Evolutionary conservation across 1,284 basidiomycete species (phyloP).

Genomic region (Cystobasidium slooffiae): DNA sequence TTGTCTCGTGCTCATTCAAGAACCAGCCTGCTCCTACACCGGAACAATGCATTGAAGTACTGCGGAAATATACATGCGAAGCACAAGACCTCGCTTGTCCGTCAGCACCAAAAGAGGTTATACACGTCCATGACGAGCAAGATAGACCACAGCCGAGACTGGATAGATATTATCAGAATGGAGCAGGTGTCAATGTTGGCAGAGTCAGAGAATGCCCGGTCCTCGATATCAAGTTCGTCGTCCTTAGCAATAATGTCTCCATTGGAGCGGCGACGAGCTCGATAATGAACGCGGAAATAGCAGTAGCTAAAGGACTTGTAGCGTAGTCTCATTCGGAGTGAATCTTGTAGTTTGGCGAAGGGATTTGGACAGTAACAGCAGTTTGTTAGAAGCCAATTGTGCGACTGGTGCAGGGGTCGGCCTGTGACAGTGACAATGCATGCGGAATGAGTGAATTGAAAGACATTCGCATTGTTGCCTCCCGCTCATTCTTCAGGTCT

Average conservation of each 20-base stretch:
- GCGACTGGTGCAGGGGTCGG: too few relatives aligned
- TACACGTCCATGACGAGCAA: constrained; percentile 86
- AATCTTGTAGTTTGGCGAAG: background rate
- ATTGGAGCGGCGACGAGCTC: constrained; percentile 96
- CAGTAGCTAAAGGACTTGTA: constrained; percentile 77
- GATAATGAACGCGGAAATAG: constrained; percentile 96
- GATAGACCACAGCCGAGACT: constrained; percentile 94
- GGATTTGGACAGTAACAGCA: background rate
- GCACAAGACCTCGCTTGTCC: constrained; percentile 81
- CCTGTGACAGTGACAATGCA: too few relatives aligned
- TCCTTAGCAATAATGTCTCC: constrained; percentile 91
- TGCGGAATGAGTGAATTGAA: too few relatives aligned
- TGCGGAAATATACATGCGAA: constrained; percentile 74
- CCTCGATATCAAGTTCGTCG: constrained; percentile 94
- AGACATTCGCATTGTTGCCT: background rate
- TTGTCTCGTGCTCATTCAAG: constrained; percentile 84
- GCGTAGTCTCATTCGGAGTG: background rate
- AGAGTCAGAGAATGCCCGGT: constrained; percentile 88
- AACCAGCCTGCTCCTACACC: constrained; percentile 79
- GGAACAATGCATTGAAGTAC: constrained; percentile 83
- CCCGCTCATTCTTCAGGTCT: background rate
- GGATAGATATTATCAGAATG: constrained; percentile 87
- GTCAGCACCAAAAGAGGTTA: constrained; percentile 82
- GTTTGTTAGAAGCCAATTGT: too few relatives aligned
- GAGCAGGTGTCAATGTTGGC: constrained; percentile 90